Base-by-base conservation (phyloP, 106 monocot genomes). In the Narthecium ossifragum region DNA sequence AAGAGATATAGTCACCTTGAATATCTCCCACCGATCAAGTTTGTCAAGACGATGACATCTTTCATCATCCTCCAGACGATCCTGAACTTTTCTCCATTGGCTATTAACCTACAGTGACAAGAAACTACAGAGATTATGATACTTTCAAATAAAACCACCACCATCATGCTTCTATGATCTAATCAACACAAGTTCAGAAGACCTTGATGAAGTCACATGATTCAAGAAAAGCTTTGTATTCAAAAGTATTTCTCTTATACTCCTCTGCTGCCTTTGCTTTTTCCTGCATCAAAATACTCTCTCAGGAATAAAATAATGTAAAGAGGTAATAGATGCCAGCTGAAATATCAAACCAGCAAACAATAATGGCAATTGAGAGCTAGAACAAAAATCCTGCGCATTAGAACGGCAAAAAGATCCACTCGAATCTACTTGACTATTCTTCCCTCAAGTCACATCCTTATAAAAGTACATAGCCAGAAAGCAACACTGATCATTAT, bases 141-240 rank as follows among this genome's bases (percentile, higher is more conserved):
- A n/a, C n/a, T n/a, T n/a, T n/a, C n/a, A n/a, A n/a, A n/a, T n/a
- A n/a, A n/a, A n/a, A n/a, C n/a, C n/a, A n/a, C n/a, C n/a, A n/a
- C n/a, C n/a, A n/a, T n/a, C n/a, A n/a, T n/a, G n/a, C n/a, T n/a
- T n/a, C n/a, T n/a, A n/a, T n/a, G n/a, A n/a, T n/a, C n/a, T n/a
- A n/a, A n/a, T n/a, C n/a, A n/a, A n/a, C n/a, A n/a, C n/a, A n/a
- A n/a, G n/a, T n/a, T 66, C 8, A 15, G 20, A 60, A 51, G 30
- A 96, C 91, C 88, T 99, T 91, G 33, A 99, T 88, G 57, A 85
- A 99, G 26, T 88, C 91, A 57, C 98, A 91, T 33, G 98, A 99
- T 67, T 81, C 83, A 53, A 99, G 79, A 67, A 91, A 99, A 55
- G 75, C 74, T 77, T 70, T 81, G 59, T 85, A 99, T 37, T 91